A percentile compares a stretch with the other conserved stretches of the same genome.
phyloP scores from a whole-genome alignment of 2,329 filamentous ascomycete genomes.

The Thielaviopsis populi region DNA sequence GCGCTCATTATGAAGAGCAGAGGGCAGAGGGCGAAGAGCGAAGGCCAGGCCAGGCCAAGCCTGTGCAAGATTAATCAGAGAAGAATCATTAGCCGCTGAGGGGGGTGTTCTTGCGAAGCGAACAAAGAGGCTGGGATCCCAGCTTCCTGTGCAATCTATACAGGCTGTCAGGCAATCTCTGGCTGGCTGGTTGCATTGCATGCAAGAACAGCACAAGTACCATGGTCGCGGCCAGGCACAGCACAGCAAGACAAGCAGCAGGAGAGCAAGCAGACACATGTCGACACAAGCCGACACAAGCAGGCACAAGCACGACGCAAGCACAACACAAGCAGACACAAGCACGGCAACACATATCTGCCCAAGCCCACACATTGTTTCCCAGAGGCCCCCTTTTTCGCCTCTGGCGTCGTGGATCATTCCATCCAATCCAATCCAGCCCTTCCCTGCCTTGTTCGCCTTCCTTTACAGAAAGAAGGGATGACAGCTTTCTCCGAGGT shows the following conservation, averaged over 20 bases:
- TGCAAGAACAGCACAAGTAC: neutral
- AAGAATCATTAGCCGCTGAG: neutral
- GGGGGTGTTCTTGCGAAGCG: neutral
- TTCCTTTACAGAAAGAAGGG: constrained; percentile 4
- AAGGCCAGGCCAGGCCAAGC: too few species aligned
- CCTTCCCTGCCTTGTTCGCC: neutral
- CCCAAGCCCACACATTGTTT: neutral
- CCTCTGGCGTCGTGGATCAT: neutral
- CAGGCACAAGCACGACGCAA: neutral
- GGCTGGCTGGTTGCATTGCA: neutral
- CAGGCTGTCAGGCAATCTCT: neutral
- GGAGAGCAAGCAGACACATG: too few species aligned
- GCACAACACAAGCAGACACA: neutral
- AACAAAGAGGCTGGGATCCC: neutral
- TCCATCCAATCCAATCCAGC: neutral
- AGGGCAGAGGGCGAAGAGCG: neutral
- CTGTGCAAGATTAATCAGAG: neutral
- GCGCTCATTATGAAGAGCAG: neutral
- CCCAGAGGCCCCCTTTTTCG: neutral
- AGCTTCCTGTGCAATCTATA: neutral
- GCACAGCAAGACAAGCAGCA: too few species aligned
- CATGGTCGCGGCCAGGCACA: neutral
- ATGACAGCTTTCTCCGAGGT: neutral
- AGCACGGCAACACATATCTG: neutral
- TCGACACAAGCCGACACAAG: neutral